Conservation (phyloP, 768 basidiomycete genomes). For the Boletus barrowsii region DNA sequence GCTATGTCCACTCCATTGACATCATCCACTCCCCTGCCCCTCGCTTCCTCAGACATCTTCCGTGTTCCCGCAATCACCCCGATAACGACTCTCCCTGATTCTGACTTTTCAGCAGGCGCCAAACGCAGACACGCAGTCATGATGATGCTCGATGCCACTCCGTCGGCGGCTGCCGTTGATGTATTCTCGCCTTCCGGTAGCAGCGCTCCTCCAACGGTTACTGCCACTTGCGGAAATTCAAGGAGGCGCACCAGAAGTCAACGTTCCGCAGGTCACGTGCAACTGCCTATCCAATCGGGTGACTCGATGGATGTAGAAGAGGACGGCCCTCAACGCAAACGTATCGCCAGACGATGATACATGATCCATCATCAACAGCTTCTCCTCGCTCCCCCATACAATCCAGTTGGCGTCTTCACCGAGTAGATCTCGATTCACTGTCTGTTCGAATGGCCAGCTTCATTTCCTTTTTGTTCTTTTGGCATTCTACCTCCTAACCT, state of each 20-base stretch:
- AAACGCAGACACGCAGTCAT: constrained; percentile 79
- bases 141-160: constrained; percentile 65
- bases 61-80: constrained; percentile 25
- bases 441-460: constrained; percentile 10
- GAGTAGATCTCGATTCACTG: constrained; percentile 9
- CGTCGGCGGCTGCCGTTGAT: constrained; percentile 37
- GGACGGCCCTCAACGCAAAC: constrained; percentile 71
- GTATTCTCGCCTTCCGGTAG: constrained; percentile 38
- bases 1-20: constrained; percentile 9
- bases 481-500: not conserved
- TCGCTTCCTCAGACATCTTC: constrained; percentile 29
- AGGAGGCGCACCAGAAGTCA: constrained; percentile 58
- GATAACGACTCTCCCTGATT: constrained; percentile 32
- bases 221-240: constrained; percentile 30
- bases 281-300: constrained; percentile 38
- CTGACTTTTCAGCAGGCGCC: constrained; percentile 48
- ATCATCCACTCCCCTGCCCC: constrained; percentile 20
- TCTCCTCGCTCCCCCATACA: not conserved
- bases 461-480: not conserved
- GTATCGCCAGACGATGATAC: constrained; percentile 58
- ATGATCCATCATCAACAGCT: too few species aligned
- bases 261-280: constrained; percentile 36
- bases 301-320: constrained; percentile 78
- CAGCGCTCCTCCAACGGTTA: constrained; percentile 19
- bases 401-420: not conserved